Evolutionary conservation across 257 asterid genomes (phyloP).

Genomic region (Gentiana dahurica): DNA sequence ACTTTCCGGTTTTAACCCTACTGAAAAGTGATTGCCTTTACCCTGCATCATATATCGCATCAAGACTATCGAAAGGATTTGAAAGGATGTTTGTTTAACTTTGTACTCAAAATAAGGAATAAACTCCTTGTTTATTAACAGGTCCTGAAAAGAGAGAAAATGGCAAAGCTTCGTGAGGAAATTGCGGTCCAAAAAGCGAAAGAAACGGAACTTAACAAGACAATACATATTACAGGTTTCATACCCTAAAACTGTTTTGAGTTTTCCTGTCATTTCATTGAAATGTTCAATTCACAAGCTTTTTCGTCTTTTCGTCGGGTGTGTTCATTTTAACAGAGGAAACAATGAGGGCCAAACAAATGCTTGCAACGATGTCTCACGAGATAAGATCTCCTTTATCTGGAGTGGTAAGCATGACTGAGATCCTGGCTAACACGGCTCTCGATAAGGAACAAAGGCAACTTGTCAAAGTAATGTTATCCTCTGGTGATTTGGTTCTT

Average conservation of each 20-base stretch:
- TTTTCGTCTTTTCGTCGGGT: conserved; percentile 6
- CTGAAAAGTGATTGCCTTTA: no score
- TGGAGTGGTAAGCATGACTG: conserved; percentile 90
- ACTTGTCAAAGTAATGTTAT: conserved; percentile 35
- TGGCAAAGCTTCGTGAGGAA: conserved; percentile 82
- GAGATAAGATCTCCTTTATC: conserved; percentile 92
- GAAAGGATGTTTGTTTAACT: no score
- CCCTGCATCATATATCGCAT: no score
- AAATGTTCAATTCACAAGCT: conserved; percentile 3
- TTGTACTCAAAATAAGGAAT: no score
- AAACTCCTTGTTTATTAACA: conserved; percentile 10
- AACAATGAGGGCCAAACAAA: conserved; percentile 89
- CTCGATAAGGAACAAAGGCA: conserved; percentile 76
- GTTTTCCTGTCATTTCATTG: neutral
- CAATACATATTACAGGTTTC: conserved; percentile 80
- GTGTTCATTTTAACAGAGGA: conserved; percentile 43
- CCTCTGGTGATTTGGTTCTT: conserved; percentile 55
- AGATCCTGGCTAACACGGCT: conserved; percentile 68
- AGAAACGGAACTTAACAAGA: conserved; percentile 87
- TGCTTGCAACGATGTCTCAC: conserved; percentile 96
- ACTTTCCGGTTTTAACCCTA: neutral
- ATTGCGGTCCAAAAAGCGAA: conserved; percentile 90
- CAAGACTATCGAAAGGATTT: no score
- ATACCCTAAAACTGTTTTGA: neutral
- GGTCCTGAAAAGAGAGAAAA: conserved; percentile 75